Evolutionary conservation across 1,284 basidiomycete genomes (phyloP), one percentile per base, ranked within the genome.

Genomic region (Coniferiporia weirii): DNA sequence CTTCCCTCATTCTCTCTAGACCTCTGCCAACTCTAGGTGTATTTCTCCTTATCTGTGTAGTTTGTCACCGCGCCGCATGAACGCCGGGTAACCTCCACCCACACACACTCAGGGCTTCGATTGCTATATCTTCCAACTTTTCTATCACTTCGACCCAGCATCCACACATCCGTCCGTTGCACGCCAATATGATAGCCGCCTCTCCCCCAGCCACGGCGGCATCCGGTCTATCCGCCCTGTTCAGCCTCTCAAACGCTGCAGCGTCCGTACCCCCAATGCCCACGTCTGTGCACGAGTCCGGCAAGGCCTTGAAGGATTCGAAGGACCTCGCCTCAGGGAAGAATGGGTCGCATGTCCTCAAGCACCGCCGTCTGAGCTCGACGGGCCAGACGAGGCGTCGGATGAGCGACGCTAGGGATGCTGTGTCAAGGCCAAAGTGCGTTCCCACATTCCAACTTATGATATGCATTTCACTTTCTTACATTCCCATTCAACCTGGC

Each of bases 381-480:
- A 79, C 82, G 8, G 84, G 85, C 13, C 84, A 86, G 71, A 75
- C 80, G 10, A 81, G 81, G 67, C 78, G 87, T 65, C 77, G 88
- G 60, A 69, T 88, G 65, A 89, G 86, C 70, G 88, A 91, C 69
- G 88, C 87, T 43, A 76, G 85, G 55, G 87, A 89, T 70, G 88
- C 88, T 46, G 84, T 83, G 52, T 76, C 75, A 61, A 77, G 87
- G 63, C 87, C 86, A 60, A 81, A 79, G 86, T 89, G 71, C 75
- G 85, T 86, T 63, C 62, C 61, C 62, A 15, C 44, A n/a, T 15
- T 46, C 8, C n/a, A 46, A 46, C 8, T 46, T 20, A 15, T n/a
- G 19, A 46, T n/a, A 46, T 19, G 44, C 54, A 52, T 58, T 20
- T 66, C 45, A 7, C 13, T 48, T 46, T 20, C 46, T 52, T 52